A percentile compares a stretch with the other conserved stretches of the same genome.
These are phyloP conservation scores for Fusarium xyrophilum DNA, from an alignment of 2,329 filamentous ascomycete genomes.

Conservation along the genomic window DNA sequence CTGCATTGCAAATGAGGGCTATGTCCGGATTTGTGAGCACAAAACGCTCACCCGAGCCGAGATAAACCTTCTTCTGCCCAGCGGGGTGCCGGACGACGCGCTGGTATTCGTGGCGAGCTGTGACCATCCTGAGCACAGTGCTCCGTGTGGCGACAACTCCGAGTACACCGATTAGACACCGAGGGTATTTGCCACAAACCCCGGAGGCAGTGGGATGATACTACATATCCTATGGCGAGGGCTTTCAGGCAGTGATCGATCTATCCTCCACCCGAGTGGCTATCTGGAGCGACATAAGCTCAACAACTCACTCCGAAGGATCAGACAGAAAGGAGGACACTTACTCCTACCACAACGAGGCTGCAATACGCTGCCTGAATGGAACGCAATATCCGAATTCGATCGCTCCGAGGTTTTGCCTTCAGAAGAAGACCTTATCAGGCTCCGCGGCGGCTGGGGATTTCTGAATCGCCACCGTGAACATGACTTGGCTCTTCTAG, in stretches of 20 bases:
- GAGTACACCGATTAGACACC: neutral
- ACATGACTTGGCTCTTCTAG: neutral
- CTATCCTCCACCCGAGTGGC: neutral
- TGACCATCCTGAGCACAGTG: neutral
- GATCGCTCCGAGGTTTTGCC: neutral
- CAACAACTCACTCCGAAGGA: neutral
- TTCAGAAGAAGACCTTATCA: neutral
- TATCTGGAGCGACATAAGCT: neutral
- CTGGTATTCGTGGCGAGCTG: neutral
- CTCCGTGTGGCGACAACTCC: neutral
- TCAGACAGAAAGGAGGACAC: neutral
- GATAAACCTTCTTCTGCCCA: neutral
- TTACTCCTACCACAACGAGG: neutral
- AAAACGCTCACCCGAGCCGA: neutral
- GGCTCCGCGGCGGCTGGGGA: neutral
- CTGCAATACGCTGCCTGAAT: rapidly evolving
- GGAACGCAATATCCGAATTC: neutral
- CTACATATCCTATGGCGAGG: neutral
- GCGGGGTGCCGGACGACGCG: rapidly evolving
- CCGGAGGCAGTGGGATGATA: neutral
- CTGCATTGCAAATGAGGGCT: neutral
- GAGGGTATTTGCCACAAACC: neutral
- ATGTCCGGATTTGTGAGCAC: neutral
- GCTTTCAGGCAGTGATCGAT: neutral
- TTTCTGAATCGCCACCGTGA: neutral